Conservation (phyloP, 1,139 yeast genomes). For the Pichia sp. region DNA sequence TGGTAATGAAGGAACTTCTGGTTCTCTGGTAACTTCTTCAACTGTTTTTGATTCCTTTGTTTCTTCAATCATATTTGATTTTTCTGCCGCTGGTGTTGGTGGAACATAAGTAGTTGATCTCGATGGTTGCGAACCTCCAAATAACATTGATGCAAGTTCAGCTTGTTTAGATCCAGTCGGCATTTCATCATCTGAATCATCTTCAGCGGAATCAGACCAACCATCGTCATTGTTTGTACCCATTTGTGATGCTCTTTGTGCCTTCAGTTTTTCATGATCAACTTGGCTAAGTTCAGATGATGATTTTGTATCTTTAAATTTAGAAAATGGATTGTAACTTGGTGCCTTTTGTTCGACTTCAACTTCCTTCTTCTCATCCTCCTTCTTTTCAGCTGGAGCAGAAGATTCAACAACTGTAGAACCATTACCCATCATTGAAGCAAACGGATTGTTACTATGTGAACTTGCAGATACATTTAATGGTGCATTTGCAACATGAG, state of each 20-base stretch:
- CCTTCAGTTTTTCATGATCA: constrained; percentile 53
- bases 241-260: constrained; percentile 60
- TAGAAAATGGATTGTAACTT: constrained; percentile 45
- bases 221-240: constrained; percentile 45
- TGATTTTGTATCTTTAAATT: constrained; percentile 33
- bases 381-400: too few relatives aligned
- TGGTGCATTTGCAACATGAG: constrained; percentile 1
- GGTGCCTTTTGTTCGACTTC: constrained; percentile 16
- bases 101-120: constrained; percentile 21
- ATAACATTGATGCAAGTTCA: constrained; percentile 49
- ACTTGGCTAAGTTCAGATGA: constrained; percentile 18
- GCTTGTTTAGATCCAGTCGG: constrained; percentile 49
- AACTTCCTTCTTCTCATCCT: background rate
- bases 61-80: background rate
- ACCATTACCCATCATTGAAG: constrained; percentile 21
- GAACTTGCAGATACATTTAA: constrained; percentile 10
- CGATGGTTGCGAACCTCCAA: constrained; percentile 34
- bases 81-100: constrained; percentile 1
- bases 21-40: background rate
- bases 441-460: constrained; percentile 29
- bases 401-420: background rate
- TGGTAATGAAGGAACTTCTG: background rate
- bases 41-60: background rate
- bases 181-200: constrained; percentile 42
- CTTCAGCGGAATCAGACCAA: constrained; percentile 44